Percentiles rank a stretch among this genome's conserved stretches.
These are phyloP conservation scores for Pleurotus giganteus DNA, from an alignment of 768 basidiomycete genomes.

Conservation along the genomic window DNA sequence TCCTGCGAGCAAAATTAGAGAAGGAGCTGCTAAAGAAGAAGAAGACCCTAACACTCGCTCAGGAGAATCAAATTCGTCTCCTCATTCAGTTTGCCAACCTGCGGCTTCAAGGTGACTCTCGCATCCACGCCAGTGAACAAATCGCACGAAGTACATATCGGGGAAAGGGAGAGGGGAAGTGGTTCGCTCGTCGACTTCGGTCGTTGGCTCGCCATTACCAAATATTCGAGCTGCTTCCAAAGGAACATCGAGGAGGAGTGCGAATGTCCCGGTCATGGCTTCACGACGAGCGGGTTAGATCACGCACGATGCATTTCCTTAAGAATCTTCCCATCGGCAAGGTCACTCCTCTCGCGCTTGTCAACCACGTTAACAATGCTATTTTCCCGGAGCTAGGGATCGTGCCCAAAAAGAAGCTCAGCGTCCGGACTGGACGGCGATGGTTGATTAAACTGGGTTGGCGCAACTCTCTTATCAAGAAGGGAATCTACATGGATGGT, in stretches of 20 bases:
- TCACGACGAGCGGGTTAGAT: constrained; percentile 20
- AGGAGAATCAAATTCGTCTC: constrained; percentile 30
- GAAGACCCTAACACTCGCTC: constrained; percentile 20
- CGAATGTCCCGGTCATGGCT: constrained; percentile 16
- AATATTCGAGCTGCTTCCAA: constrained; percentile 30
- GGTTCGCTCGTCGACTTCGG: constrained; percentile 25
- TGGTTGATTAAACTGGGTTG: constrained; percentile 38
- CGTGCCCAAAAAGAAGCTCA: constrained; percentile 19
- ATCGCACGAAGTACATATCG: constrained; percentile 39
- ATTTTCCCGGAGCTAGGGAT: constrained; percentile 32
- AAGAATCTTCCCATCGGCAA: constrained; percentile 19
- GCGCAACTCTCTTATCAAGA: constrained; percentile 21
- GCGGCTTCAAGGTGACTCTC: constrained; percentile 24
- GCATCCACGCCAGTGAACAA: constrained; percentile 30
- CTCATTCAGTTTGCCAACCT: constrained; percentile 35
- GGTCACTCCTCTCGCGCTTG: constrained; percentile 27
- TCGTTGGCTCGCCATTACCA: constrained; percentile 35
- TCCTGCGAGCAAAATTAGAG: constrained; percentile 27
- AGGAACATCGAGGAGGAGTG: constrained; percentile 22
- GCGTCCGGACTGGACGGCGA: constrained; percentile 28
- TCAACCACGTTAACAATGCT: constrained; percentile 20
- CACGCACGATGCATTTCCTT: constrained; percentile 18
- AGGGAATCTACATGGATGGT: constrained; percentile 37
- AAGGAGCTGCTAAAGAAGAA: constrained; percentile 24
- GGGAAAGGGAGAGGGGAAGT: constrained; percentile 21